phyloP scores from a whole-genome alignment of 2,329 filamentous ascomycete species.

The Colletotrichum abscissum region DNA sequence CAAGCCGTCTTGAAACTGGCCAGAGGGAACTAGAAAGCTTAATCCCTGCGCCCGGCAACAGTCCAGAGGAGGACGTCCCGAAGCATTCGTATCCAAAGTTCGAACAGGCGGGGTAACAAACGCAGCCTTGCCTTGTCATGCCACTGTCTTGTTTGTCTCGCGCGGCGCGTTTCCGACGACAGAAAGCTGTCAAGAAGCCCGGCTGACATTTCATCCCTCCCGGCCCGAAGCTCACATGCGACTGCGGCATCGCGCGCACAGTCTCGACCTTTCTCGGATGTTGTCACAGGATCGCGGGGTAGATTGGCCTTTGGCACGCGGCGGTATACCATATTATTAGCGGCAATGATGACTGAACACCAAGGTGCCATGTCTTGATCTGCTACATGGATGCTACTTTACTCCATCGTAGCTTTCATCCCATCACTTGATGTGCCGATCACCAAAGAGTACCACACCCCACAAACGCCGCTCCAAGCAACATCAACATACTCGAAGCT shows the following conservation, averaged over 20 bases:
- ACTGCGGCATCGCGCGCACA: not conserved
- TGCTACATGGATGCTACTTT: not conserved
- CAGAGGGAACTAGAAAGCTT: not conserved
- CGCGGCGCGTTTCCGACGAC: not conserved
- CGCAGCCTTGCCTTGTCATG: not conserved
- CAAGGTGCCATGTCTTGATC: not conserved
- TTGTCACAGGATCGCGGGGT: not conserved
- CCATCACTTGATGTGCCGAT: not conserved
- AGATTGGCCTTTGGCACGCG: not conserved
- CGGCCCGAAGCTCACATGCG: constrained; percentile 27
- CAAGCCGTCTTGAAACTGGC: constrained; percentile 18
- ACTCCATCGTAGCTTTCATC: not conserved
- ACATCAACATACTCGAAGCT: not conserved
- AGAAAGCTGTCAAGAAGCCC: constrained; percentile 7
- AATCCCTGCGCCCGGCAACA: not conserved
- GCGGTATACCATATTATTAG: not conserved
- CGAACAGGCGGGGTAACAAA: constrained; percentile 28
- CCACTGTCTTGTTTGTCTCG: not conserved
- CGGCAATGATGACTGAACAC: not conserved
- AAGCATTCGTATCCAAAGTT: not conserved
- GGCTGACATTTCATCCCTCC: not conserved
- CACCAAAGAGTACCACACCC: not conserved
- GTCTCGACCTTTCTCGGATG: not conserved
- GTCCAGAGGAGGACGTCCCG: not conserved
- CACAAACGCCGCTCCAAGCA: not conserved